Evolutionary conservation across 768 basidiomycete species (phyloP).

Genomic region (Lactarius trivialis): DNA sequence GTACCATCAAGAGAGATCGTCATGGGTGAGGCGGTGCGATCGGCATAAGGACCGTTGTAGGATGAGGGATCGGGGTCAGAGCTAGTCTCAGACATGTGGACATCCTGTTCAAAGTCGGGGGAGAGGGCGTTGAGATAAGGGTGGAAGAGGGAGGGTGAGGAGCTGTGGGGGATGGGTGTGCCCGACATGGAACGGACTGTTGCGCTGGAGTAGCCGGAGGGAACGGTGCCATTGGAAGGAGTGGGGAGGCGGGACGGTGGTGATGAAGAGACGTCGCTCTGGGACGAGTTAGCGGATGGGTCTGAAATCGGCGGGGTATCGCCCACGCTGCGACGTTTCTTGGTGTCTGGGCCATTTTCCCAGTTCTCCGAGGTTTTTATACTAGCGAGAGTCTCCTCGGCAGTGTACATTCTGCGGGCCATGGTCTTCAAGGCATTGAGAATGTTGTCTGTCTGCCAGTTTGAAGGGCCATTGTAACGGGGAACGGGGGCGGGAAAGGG

Average conservation of each 20-base stretch:
- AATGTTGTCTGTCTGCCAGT: conserved; percentile 21
- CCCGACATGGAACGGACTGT: conserved; percentile 13
- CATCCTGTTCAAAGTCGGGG: conserved; percentile 15
- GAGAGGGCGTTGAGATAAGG: conserved; percentile 5
- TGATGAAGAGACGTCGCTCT: conserved; percentile 9
- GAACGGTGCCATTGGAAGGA: not conserved
- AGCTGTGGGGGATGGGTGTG: conserved; percentile 12
- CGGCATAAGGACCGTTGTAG: conserved; percentile 2
- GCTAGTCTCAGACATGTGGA: conserved; percentile 15
- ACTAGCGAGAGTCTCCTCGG: conserved; percentile 22
- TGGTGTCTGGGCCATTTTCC: conserved; percentile 22
- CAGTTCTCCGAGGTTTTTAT: conserved; percentile 21
- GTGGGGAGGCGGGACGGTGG: not conserved
- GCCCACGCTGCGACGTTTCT: conserved; percentile 24
- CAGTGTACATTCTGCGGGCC: conserved; percentile 23
- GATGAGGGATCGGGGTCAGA: conserved; percentile 8
- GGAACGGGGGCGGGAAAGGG: conserved; percentile 22
- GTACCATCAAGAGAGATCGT: conserved; percentile 21
- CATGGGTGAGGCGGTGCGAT: conserved; percentile 19
- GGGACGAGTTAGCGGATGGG: conserved; percentile 16
- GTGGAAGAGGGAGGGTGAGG: conserved; percentile 17
- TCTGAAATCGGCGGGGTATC: conserved; percentile 15
- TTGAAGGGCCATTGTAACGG: conserved; percentile 22
- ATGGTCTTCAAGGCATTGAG: conserved; percentile 20
- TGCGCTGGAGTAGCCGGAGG: conserved; percentile 11